Evolutionary conservation across 1,284 basidiomycete genomes (phyloP).

Genomic region (Cryptococcus deneoformans): DNA sequence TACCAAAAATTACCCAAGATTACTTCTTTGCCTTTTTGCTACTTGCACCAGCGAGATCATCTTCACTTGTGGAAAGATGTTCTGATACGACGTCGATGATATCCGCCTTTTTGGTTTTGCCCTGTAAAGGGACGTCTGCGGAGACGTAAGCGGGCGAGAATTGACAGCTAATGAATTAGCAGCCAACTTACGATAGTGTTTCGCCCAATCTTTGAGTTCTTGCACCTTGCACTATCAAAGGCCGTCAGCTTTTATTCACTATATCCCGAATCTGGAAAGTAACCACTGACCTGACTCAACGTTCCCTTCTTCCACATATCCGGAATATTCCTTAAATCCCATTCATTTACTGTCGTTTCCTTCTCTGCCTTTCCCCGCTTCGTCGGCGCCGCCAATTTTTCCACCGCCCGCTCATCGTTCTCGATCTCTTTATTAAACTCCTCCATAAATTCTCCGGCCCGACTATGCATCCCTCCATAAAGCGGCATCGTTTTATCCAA

Average conservation of each 20-base stretch:
- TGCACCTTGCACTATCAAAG: slow-evolving; percentile 66
- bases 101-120: slow-evolving; percentile 40
- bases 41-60: not conserved
- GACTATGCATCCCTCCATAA: slow-evolving; percentile 74
- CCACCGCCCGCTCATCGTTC: slow-evolving; percentile 59
- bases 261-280: slow-evolving; percentile 1
- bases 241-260: not conserved
- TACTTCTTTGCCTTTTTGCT: not conserved
- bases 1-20: not conserved
- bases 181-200: slow-evolving; percentile 32
- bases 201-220: slow-evolving; percentile 62
- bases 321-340: slow-evolving; percentile 62
- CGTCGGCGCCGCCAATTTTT: slow-evolving; percentile 28
- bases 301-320: slow-evolving; percentile 60
- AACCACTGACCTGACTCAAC: slow-evolving; percentile 61
- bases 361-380: slow-evolving; percentile 19
- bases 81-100: slow-evolving; percentile 29
- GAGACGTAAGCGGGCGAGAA: not conserved
- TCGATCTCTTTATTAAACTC: slow-evolving; percentile 69
- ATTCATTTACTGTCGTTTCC: slow-evolving; percentile 55
- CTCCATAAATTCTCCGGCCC: slow-evolving; percentile 69
- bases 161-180: no score
- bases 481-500: slow-evolving; percentile 75
- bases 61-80: not conserved
- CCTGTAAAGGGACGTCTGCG: slow-evolving; percentile 31